phyloP scores from a whole-genome alignment of 31 red algal genomes.

The Bonnemaisonia californica region DNA sequence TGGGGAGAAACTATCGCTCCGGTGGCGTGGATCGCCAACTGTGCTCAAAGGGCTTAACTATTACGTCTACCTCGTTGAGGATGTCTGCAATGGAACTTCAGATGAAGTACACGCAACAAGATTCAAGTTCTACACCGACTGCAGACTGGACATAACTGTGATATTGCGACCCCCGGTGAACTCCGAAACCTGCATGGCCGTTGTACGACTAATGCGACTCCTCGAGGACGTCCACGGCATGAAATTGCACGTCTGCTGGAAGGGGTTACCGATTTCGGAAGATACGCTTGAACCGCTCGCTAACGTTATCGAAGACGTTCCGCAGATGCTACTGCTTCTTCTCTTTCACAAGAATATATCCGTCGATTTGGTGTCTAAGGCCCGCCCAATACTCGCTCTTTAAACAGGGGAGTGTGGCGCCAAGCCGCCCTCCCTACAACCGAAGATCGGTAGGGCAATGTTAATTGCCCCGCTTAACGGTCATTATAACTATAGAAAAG shows the following conservation, averaged over 20 bases:
- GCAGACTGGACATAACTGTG: neutral
- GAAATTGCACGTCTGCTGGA: conserved; percentile 13
- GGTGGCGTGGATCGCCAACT: conserved; percentile 20
- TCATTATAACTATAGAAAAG: too few relatives aligned
- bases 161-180: neutral
- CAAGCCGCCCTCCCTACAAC: too few relatives aligned
- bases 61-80: conserved; percentile 30
- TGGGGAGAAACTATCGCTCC: neutral
- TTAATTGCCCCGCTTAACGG: too few relatives aligned
- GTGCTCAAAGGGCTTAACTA: conserved; percentile 27
- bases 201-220: conserved; percentile 16
- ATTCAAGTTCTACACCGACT: conserved; percentile 21
- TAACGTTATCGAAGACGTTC: conserved; percentile 19
- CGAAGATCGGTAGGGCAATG: too few relatives aligned
- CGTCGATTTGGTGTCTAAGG: neutral
- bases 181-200: conserved; percentile 20
- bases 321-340: conserved; percentile 3
- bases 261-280: neutral
- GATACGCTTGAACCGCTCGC: conserved; percentile 12
- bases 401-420: conserved; percentile 1
- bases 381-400: neutral
- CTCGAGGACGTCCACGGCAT: neutral
- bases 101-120: conserved; percentile 13
- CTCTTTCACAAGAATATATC: neutral
- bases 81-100: conserved; percentile 16